Percentiles rank a stretch among this genome's conserved stretches.
These are phyloP conservation scores for Blastobotrys robertii DNA, from an alignment of 805 yeast genomes.

Conservation along the genomic window DNA sequence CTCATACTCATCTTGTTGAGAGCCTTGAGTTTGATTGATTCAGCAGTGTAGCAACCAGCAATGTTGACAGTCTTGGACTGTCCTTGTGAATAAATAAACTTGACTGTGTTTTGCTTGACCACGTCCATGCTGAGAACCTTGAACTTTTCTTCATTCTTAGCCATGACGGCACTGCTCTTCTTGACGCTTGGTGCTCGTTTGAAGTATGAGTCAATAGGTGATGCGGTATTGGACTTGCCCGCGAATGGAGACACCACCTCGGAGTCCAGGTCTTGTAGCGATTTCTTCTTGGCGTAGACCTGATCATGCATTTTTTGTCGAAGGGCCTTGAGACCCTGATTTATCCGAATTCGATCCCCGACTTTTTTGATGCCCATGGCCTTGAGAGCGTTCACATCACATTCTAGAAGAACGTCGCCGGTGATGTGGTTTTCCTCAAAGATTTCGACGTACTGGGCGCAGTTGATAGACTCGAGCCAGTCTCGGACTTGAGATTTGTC, in stretches of 20 bases:
- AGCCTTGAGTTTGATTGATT: slow-evolving; percentile 61
- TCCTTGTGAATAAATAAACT: slow-evolving; percentile 71
- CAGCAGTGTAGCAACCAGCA: slow-evolving; percentile 72
- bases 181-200: background rate
- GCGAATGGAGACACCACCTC: slow-evolving; percentile 15
- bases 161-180: slow-evolving; percentile 12
- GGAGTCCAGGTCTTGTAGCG: slow-evolving; percentile 12
- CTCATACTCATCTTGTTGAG: slow-evolving; percentile 39
- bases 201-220: background rate
- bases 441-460: slow-evolving; percentile 20
- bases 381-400: slow-evolving; percentile 54
- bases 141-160: slow-evolving; percentile 5
- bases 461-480: slow-evolving; percentile 26
- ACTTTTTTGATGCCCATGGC: slow-evolving; percentile 68
- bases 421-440: slow-evolving; percentile 43
- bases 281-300: background rate
- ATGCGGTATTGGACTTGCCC: slow-evolving; percentile 2
- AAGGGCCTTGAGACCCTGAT: slow-evolving; percentile 44
- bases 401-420: slow-evolving; percentile 44
- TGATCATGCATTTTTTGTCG: slow-evolving; percentile 19
- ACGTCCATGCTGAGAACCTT: slow-evolving; percentile 27
- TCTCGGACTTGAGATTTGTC: slow-evolving; percentile 20
- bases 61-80: slow-evolving; percentile 57
- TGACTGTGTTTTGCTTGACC: slow-evolving; percentile 34
- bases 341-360: slow-evolving; percentile 73